phyloP scores from a whole-genome alignment of 2,329 filamentous ascomycete species.

The Botryotinia narcissicola region DNA sequence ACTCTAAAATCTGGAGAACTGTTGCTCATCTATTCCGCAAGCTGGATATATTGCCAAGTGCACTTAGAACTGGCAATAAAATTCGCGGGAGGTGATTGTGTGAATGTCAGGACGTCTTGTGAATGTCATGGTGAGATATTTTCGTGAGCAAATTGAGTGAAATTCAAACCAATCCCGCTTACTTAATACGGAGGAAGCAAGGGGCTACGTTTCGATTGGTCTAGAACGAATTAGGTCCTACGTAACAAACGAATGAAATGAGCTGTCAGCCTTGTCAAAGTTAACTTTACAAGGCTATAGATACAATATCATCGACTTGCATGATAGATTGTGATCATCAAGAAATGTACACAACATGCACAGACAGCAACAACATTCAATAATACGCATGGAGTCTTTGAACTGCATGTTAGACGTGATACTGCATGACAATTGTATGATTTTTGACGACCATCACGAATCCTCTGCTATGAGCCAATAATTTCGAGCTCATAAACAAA shows the following conservation, averaged over 20 bases:
- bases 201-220: neutral
- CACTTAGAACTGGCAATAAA: neutral
- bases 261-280: neutral
- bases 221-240: neutral
- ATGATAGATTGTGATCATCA: neutral
- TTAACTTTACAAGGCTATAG: neutral
- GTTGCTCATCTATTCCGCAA: neutral
- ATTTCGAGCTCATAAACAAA: neutral
- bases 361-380: neutral
- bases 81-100: neutral
- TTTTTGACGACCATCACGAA: neutral
- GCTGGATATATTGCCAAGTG: neutral
- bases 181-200: neutral
- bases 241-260: neutral
- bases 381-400: neutral
- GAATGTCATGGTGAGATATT: neutral
- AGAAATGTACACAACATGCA: neutral
- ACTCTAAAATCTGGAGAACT: neutral
- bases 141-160: neutral
- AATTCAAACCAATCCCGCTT: neutral
- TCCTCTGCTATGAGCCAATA: neutral
- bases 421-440: neutral
- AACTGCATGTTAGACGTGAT: neutral
- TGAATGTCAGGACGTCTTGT: neutral
- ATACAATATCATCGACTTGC: neutral